Evolutionary conservation across 2,329 filamentous ascomycete genomes (phyloP).

Genomic region (Acrocalymma vagum): DNA sequence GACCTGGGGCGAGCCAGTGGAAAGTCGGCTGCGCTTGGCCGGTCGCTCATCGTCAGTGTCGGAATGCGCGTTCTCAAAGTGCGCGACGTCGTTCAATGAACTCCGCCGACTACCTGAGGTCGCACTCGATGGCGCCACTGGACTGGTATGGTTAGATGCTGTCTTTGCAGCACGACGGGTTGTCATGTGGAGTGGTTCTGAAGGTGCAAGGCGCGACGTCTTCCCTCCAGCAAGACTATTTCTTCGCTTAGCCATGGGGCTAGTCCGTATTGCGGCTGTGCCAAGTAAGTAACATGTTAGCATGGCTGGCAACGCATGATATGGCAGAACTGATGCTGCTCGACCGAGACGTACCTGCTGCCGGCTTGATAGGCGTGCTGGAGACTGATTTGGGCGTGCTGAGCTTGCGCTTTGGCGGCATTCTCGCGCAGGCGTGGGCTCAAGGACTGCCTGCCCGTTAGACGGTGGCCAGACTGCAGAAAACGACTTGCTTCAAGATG

Average conservation of each 20-base stretch:
- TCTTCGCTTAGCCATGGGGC: constrained; percentile 45
- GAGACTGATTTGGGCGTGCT: constrained; percentile 29
- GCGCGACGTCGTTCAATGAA: constrained; percentile 45
- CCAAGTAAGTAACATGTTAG: constrained; percentile 43
- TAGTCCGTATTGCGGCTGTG: constrained; percentile 40
- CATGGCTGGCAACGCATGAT: constrained; percentile 29
- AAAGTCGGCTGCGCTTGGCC: constrained; percentile 49
- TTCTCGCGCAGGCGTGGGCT: constrained; percentile 25
- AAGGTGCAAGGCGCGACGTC: constrained; percentile 54
- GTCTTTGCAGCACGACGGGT: constrained; percentile 54
- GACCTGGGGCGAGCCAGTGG: constrained; percentile 44
- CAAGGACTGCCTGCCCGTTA: constrained; percentile 23
- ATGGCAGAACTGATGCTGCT: constrained; percentile 13
- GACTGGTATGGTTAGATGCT: constrained; percentile 44
- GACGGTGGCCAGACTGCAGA: constrained; percentile 19
- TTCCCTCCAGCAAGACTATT: constrained; percentile 40
- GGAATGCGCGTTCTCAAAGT: constrained; percentile 34
- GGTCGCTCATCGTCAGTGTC: constrained; percentile 44
- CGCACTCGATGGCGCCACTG: constrained; percentile 43
- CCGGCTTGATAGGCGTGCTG: constrained; percentile 19
- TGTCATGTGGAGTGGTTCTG: constrained; percentile 59
- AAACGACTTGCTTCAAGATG: too few species aligned
- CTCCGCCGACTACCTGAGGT: constrained; percentile 49
- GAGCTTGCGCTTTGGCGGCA: constrained; percentile 44
- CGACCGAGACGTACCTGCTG: constrained; percentile 28